Conservation (phyloP, 2,329 filamentous ascomycete genomes). For the Beauveria rudraprayagi region DNA sequence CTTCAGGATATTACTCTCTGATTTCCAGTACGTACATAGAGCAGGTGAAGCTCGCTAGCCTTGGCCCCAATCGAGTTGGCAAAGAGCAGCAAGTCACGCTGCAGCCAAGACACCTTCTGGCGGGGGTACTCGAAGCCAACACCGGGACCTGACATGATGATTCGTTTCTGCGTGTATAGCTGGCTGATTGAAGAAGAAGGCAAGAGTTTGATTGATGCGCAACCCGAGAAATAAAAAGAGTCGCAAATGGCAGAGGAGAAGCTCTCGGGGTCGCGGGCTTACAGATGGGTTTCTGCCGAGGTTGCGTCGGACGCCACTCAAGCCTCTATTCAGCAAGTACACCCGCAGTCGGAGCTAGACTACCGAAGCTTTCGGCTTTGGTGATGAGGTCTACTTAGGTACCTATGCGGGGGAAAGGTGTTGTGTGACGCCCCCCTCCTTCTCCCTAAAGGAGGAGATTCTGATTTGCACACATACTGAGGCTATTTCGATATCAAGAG, state of each 20-base stretch:
- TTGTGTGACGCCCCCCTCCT: too few relatives aligned
- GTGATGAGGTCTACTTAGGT: too few relatives aligned
- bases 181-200: not conserved
- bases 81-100: constrained; percentile 83
- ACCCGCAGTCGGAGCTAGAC: not conserved
- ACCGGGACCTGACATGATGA: constrained; percentile 39
- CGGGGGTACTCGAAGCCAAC: constrained; percentile 74
- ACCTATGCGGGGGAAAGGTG: too few relatives aligned
- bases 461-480: too few relatives aligned
- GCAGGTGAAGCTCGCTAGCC: constrained; percentile 82
- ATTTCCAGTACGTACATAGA: constrained; percentile 56
- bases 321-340: not conserved
- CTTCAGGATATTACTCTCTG: not conserved
- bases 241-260: not conserved
- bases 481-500: too few relatives aligned
- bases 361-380: too few relatives aligned
- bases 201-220: not conserved
- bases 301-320: not conserved
- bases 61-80: constrained; percentile 81
- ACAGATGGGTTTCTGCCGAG: constrained; percentile 10
- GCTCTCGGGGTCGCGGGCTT: constrained; percentile 5
- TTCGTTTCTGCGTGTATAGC: not conserved
- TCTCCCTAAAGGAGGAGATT: too few relatives aligned
- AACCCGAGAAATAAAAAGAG: not conserved
- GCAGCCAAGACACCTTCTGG: constrained; percentile 72